Base-by-base conservation (phyloP, 768 basidiomycete species). In the Termitomyces sp. region DNA sequence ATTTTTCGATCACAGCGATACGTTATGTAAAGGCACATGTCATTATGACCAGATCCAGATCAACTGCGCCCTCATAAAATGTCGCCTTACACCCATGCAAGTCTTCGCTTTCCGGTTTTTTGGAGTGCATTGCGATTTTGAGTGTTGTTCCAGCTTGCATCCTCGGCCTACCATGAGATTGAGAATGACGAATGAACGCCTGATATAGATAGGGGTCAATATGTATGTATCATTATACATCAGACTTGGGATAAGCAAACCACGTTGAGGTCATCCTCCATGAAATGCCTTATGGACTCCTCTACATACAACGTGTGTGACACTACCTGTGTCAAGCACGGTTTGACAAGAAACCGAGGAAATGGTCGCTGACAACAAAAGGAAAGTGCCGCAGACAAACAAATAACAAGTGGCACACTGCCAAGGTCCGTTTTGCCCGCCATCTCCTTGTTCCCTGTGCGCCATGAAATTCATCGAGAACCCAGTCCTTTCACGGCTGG, bases 391-490 rank as follows among this genome's bases (percentile, higher is more conserved):
- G 26, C 12, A 41, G 26, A 29, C 26, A 52, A 41, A 52, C 51
- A 52, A 52, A 52, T 29, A 52, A 52, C 37, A 52, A 52, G 51
- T 22, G 36, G 51, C 51, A 8, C 9, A 15, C 9, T 28, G 5
- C 16, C 48, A 33, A 50, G 31, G 50, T 51, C 51, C 51, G 33
- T n/a, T 4, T n/a, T 37, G 16, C 6, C 24, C 51, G 29, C 37
- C 26, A 20, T 39, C 36, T 20, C 2, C 16, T 8, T 22, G 4
- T n/a, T 52, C 50, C 45, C 52, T 48, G 28, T 39, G 51, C 58
- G 33, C 53, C 64, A 95, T 96, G 94, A 95, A 95, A 74, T 94
- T 87, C 76, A 88, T 95, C 64, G 90, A 94, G 67, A 80, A 81
- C 51, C 89, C 91, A n/a, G 83, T 87, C 45, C 78, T 95, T 3